Percentiles rank a stretch among this genome's conserved stretches.
phyloP scores from a whole-genome alignment of 2,329 filamentous ascomycete genomes.

The Pleurostoma richardsiae region DNA sequence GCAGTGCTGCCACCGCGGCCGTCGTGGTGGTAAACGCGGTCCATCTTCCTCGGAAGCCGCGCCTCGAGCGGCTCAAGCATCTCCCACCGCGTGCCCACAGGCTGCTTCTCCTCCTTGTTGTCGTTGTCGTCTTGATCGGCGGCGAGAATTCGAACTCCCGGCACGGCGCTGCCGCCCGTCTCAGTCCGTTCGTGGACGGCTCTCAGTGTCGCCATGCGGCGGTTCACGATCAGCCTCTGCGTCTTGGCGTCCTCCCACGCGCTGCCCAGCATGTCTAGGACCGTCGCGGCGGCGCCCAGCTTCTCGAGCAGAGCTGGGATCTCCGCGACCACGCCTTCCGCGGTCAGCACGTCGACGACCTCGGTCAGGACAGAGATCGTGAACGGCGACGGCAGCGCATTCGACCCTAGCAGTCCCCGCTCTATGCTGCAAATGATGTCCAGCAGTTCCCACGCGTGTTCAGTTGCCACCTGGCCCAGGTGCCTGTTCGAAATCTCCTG shows the following conservation, averaged over 20 bases:
- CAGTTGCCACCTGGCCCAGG: conserved; percentile 41
- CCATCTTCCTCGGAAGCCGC: conserved; percentile 15
- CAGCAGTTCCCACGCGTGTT: conserved; percentile 48
- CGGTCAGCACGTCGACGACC: conserved; percentile 62
- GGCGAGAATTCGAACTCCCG: conserved; percentile 8
- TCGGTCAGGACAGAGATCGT: conserved; percentile 57
- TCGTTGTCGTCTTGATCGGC: conserved; percentile 1
- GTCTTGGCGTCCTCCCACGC: conserved; percentile 56
- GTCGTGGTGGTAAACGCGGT: conserved; percentile 9
- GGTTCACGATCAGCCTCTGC: conserved; percentile 42
- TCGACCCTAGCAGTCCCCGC: conserved; percentile 23
- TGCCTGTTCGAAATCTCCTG: conserved; percentile 28
- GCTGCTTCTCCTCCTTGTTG: conserved; percentile 1
- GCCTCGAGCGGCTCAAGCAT: conserved; percentile 12
- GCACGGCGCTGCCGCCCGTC: background rate
- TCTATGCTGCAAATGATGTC: conserved; percentile 38
- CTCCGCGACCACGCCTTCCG: conserved; percentile 47
- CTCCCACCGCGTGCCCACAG: conserved; percentile 10
- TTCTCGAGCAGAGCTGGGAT: conserved; percentile 48
- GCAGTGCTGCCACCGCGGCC: too few relatives aligned
- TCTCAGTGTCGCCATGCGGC: conserved; percentile 26
- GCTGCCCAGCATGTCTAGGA: conserved; percentile 49
- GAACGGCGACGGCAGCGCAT: conserved; percentile 51
- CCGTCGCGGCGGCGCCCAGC: conserved; percentile 45
- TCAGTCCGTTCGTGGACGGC: conserved; percentile 22